Conservation (phyloP, 2,329 filamentous ascomycete species). For the Lomentospora prolificans region DNA sequence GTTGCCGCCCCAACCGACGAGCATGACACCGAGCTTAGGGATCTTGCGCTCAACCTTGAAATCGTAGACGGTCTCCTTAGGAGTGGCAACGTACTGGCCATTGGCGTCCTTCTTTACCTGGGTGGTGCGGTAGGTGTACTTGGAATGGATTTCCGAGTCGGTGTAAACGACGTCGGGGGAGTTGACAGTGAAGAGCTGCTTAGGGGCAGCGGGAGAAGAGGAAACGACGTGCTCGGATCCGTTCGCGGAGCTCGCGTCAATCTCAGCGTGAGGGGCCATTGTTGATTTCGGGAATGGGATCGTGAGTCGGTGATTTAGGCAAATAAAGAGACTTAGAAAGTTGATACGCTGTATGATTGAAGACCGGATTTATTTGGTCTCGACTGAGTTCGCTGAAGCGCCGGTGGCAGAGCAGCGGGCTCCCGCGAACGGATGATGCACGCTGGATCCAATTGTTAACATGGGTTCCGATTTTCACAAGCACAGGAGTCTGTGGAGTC, state of each 20-base stretch:
- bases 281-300: constrained; percentile 7
- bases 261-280: constrained; percentile 90
- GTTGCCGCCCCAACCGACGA: constrained; percentile 96
- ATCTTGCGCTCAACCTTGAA: constrained; percentile 96
- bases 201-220: constrained; percentile 31
- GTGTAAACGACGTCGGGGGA: constrained; percentile 92
- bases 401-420: constrained; percentile 88
- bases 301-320: constrained; percentile 3
- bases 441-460: constrained; percentile 37
- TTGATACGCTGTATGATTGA: constrained; percentile 13
- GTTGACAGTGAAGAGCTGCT: constrained; percentile 71
- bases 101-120: constrained; percentile 60
- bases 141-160: constrained; percentile 77
- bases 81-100: constrained; percentile 73
- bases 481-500: neutral
- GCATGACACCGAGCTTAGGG: constrained; percentile 91
- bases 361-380: constrained; percentile 40
- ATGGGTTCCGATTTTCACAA: neutral
- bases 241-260: constrained; percentile 45
- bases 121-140: constrained; percentile 95
- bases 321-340: neutral
- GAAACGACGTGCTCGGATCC: constrained; percentile 26
- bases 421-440: constrained; percentile 94
- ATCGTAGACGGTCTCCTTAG: constrained; percentile 84
- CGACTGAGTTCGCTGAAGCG: constrained; percentile 63